phyloP scores from a whole-genome alignment of 257 asterid genomes.

The Thymus quinquecostatus region DNA sequence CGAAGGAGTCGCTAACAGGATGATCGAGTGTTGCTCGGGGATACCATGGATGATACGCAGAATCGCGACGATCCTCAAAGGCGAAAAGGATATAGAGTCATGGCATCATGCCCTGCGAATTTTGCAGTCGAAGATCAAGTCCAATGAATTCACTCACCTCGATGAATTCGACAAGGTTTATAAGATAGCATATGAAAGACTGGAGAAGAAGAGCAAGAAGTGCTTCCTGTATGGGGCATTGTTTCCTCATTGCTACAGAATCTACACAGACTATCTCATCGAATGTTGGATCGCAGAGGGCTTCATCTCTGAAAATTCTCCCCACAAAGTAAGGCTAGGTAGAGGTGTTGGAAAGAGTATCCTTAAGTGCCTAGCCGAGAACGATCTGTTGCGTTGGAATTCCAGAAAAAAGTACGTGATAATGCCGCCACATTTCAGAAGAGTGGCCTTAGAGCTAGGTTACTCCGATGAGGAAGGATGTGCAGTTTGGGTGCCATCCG shows the following conservation, averaged over 20 bases:
- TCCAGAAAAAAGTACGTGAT: not conserved
- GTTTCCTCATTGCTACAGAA: slow-evolving; percentile 9
- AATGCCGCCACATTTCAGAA: not conserved
- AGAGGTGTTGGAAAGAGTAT: not conserved
- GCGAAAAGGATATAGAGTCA: not conserved
- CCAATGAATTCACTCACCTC: too few relatives aligned
- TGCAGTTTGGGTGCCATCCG: not conserved
- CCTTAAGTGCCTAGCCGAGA: not conserved
- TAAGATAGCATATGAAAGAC: not conserved
- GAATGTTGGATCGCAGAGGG: slow-evolving; percentile 24
- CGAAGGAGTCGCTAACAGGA: not conserved
- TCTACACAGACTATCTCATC: slow-evolving; percentile 4
- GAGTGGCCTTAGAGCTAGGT: not conserved
- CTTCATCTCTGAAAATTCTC: not conserved
- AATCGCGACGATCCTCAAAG: not conserved
- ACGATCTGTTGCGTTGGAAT: not conserved
- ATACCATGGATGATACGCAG: not conserved
- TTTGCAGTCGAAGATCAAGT: not conserved
- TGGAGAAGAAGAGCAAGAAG: not conserved
- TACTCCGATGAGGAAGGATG: not conserved
- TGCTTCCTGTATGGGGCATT: slow-evolving; percentile 23
- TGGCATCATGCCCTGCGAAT: not conserved
- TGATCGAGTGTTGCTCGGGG: slow-evolving; percentile 11
- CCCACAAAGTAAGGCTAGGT: not conserved
- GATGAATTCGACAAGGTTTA: not conserved